phyloP scores from a whole-genome alignment of 2,329 filamentous ascomycete species.

The Penicillium verrucosum region DNA sequence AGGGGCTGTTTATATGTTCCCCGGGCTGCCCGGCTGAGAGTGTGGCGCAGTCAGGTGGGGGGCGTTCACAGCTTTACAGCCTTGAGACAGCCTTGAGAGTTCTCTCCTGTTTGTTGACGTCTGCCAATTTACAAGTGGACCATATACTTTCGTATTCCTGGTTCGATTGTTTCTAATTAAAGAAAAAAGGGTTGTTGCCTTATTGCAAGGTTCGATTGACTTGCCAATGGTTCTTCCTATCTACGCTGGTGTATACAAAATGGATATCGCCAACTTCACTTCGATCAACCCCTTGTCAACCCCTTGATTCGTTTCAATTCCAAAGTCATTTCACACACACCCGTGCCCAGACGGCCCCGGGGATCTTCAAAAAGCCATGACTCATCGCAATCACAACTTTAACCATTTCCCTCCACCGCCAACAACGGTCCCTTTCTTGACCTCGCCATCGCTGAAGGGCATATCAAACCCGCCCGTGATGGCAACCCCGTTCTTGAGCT shows the following conservation, averaged over 20 bases:
- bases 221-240: too few relatives aligned
- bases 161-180: background rate
- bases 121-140: background rate
- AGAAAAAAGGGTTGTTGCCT: background rate
- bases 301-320: background rate
- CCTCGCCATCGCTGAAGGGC: slow-evolving; percentile 7
- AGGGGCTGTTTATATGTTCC: slow-evolving; percentile 4
- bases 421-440: slow-evolving; percentile 1
- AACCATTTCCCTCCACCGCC: slow-evolving; percentile 7
- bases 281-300: background rate
- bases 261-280: background rate
- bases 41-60: slow-evolving; percentile 25
- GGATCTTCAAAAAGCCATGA: background rate
- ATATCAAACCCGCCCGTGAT: slow-evolving; percentile 11
- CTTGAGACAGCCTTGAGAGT: slow-evolving; percentile 19
- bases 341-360: background rate
- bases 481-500: slow-evolving; percentile 5
- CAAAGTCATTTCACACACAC: background rate
- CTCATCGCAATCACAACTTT: background rate
- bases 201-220: background rate
- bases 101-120: background rate
- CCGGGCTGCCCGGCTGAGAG: background rate
- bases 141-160: background rate
- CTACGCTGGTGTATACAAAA: background rate
- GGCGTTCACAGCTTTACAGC: slow-evolving; percentile 19